Conservation (phyloP, 805 yeast species). For the Candida patagonica region DNA sequence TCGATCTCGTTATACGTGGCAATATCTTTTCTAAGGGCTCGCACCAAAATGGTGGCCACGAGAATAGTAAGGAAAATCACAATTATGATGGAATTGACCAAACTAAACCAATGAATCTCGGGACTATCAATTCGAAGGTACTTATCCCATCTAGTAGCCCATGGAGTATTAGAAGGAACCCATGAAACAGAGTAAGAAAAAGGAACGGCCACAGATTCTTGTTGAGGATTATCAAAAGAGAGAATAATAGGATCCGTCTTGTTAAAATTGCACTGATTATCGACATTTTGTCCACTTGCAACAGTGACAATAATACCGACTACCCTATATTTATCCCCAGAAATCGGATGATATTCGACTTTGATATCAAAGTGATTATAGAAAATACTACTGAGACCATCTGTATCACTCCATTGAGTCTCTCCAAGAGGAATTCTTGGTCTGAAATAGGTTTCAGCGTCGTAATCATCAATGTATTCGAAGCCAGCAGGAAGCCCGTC, state of each 20-base stretch:
- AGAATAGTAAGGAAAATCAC: conserved; percentile 68
- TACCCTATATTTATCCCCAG: conserved; percentile 62
- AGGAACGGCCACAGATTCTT: conserved; percentile 55
- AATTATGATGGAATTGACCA: conserved; percentile 75
- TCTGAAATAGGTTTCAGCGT: conserved; percentile 46
- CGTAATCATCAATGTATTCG: conserved; percentile 42
- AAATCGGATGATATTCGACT: conserved; percentile 76
- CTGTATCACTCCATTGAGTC: conserved; percentile 44
- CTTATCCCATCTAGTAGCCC: conserved; percentile 99
- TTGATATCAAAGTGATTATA: conserved; percentile 73
- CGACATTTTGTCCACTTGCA: conserved; percentile 40
- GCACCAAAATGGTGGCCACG: conserved; percentile 66
- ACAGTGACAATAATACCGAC: conserved; percentile 85
- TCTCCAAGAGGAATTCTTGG: conserved; percentile 53
- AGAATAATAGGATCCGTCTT: conserved; percentile 18
- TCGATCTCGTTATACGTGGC: conserved; percentile 82
- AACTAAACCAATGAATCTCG: conserved; percentile 91
- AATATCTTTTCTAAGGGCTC: conserved; percentile 79
- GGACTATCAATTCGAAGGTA: conserved; percentile 88
- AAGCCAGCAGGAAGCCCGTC: conserved; percentile 88
- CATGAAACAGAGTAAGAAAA: conserved; percentile 83
- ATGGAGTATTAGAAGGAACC: conserved; percentile 57
- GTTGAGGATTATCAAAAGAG: conserved; percentile 39
- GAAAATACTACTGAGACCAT: conserved; percentile 44
- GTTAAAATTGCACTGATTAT: conserved; percentile 28